These are phyloP conservation scores for Debaryomyces prosopidis DNA, from an alignment of 805 yeast species.

Conservation along the genomic window DNA sequence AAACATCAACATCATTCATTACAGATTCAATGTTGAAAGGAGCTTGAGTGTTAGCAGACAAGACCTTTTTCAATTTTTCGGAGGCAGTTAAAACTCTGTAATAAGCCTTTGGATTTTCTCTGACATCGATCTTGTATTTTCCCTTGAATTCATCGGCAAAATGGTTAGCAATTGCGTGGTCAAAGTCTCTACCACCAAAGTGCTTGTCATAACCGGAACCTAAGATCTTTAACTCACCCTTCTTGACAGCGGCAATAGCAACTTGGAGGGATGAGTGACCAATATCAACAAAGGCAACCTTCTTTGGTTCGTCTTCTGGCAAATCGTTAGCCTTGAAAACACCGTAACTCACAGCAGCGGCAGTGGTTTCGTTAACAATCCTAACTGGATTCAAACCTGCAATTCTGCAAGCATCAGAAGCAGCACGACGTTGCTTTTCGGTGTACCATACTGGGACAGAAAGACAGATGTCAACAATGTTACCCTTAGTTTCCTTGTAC, in stretches of 20 bases:
- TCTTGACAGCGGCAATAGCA: constrained; percentile 85
- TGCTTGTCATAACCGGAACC: constrained; percentile 93
- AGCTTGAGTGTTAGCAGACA: constrained; percentile 93
- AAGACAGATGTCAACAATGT: constrained; percentile 83
- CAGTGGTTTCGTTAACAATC: constrained; percentile 95
- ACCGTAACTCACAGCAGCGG: constrained; percentile 99
- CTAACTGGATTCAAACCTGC: constrained; percentile 98
- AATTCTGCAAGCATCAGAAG: constrained; percentile 90
- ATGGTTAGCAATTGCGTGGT: constrained; percentile 89
- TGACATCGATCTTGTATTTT: constrained; percentile 92
- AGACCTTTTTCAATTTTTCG: constrained; percentile 91
- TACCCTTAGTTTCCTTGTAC: constrained; percentile 76
- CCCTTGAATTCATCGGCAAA: constrained; percentile 89
- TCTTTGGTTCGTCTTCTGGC: constrained; percentile 90
- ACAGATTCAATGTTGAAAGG: constrained; percentile 95
- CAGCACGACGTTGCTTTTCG: constrained; percentile 94
- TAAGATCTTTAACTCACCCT: constrained; percentile 91
- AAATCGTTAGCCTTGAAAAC: constrained; percentile 91
- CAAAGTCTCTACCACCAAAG: constrained; percentile 98
- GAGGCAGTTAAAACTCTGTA: constrained; percentile 89
- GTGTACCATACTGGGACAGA: constrained; percentile 98
- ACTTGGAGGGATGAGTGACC: constrained; percentile 97
- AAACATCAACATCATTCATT: constrained; percentile 95
- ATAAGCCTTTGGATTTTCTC: constrained; percentile 91
- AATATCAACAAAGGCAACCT: constrained; percentile 91